A percentile compares a stretch with the other conserved stretches of the same genome.
Evolutionary conservation across 2,329 filamentous ascomycete genomes (phyloP).

Genomic region (Aspergillus flavus): DNA sequence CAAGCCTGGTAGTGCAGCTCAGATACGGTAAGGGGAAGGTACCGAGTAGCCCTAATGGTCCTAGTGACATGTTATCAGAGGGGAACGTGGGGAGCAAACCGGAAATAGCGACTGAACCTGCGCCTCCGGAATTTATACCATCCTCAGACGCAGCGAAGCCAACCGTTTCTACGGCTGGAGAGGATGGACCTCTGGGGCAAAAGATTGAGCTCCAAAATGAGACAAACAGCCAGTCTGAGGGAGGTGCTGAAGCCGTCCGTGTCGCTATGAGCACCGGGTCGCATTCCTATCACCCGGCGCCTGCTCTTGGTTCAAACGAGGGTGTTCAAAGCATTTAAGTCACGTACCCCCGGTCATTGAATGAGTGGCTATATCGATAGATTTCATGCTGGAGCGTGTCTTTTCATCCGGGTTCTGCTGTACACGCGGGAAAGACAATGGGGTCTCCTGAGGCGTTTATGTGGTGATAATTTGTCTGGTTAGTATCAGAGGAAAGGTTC

Average conservation of each 20-base stretch:
- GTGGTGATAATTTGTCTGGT: constrained; percentile 4
- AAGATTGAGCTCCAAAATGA: constrained; percentile 2
- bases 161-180: neutral
- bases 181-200: neutral
- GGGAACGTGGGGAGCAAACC: constrained; percentile 14
- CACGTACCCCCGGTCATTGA: neutral
- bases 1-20: constrained; percentile 75
- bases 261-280: neutral
- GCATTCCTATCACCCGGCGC: neutral
- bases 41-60: constrained; percentile 18
- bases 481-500: neutral
- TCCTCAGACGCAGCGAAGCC: constrained; percentile 1
- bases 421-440: constrained; percentile 7
- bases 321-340: neutral
- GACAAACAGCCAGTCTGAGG: neutral
- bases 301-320: neutral
- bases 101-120: constrained; percentile 14
- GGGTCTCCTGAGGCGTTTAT: constrained; percentile 8
- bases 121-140: neutral
- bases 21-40: constrained; percentile 42
- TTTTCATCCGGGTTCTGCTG: constrained; percentile 4
- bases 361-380: constrained; percentile 2
- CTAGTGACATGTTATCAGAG: constrained; percentile 20
- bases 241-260: neutral
- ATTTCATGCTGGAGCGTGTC: constrained; percentile 8